phyloP scores from a whole-genome alignment of 305 asterid species.

The Solanum aculeatissimum region DNA sequence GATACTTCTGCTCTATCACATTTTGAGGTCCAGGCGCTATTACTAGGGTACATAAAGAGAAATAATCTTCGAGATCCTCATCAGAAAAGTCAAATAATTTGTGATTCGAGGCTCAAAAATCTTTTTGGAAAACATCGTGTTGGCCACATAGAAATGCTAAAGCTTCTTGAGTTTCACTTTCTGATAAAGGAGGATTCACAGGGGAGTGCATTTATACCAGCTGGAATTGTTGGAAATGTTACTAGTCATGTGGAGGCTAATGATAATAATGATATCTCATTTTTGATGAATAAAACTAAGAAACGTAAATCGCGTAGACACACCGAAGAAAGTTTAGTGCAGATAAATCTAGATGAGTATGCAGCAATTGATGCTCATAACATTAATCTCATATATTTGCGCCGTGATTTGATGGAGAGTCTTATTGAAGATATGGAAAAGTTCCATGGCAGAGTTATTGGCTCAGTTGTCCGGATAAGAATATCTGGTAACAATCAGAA shows the following conservation, averaged over 20 bases:
- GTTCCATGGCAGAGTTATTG: slow-evolving; percentile 58
- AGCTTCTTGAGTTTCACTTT: slow-evolving; percentile 85
- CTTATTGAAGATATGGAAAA: slow-evolving; percentile 51
- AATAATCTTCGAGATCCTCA: slow-evolving; percentile 83
- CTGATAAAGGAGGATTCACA: slow-evolving; percentile 48
- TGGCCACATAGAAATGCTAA: slow-evolving; percentile 86
- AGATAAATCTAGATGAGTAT: slow-evolving; percentile 49
- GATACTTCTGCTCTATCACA: slow-evolving; percentile 48
- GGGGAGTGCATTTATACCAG: slow-evolving; percentile 53
- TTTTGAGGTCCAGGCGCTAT: slow-evolving; percentile 58
- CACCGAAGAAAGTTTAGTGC: slow-evolving; percentile 42
- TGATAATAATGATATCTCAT: slow-evolving; percentile 16
- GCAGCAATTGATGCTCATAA: slow-evolving; percentile 90
- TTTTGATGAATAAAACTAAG: slow-evolving; percentile 27
- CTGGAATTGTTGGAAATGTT: slow-evolving; percentile 55
- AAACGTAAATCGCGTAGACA: slow-evolving; percentile 52
- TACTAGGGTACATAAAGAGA: slow-evolving; percentile 64
- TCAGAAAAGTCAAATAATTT: slow-evolving; percentile 68
- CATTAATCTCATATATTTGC: slow-evolving; percentile 72
- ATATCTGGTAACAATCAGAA: slow-evolving; percentile 63
- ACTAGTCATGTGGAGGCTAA: slow-evolving; percentile 28
- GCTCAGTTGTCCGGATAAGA: slow-evolving; percentile 78
- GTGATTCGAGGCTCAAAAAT: slow-evolving; percentile 65
- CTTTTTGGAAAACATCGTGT: slow-evolving; percentile 80
- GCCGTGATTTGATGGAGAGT: slow-evolving; percentile 67